Evolutionary conservation across 1,139 yeast species (phyloP).

Genomic region (Trichomonascaceae sp.): DNA sequence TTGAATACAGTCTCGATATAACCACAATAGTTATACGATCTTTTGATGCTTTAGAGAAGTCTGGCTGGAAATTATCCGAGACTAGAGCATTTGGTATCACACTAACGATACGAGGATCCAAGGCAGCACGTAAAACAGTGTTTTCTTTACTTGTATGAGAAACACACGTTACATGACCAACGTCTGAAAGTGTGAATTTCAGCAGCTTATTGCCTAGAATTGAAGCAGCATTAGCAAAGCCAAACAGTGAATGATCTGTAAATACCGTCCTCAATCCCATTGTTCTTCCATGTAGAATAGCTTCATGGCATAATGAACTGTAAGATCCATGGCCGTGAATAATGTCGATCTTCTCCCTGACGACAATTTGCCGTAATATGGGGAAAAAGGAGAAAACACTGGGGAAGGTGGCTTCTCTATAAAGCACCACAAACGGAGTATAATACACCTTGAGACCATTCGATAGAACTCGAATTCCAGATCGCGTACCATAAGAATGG

Average conservation of each 20-base stretch:
- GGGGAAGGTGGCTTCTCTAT: conserved; percentile 82
- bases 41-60: conserved; percentile 29
- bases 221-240: conserved; percentile 81
- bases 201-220: conserved; percentile 82
- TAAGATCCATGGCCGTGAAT: conserved; percentile 95
- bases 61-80: conserved; percentile 72
- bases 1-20: conserved; percentile 87
- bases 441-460: conserved; percentile 92
- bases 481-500: conserved; percentile 77
- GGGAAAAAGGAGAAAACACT: conserved; percentile 88
- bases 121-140: conserved; percentile 78
- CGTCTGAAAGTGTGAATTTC: conserved; percentile 77
- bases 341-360: conserved; percentile 79
- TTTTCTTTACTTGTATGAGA: conserved; percentile 96
- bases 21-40: conserved; percentile 72
- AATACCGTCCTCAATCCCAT: conserved; percentile 91
- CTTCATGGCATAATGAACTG: conserved; percentile 83
- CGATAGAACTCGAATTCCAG: conserved; percentile 74
- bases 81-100: conserved; percentile 97
- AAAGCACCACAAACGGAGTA: conserved; percentile 72
- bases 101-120: conserved; percentile 71
- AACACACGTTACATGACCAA: conserved; percentile 91
- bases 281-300: conserved; percentile 80
- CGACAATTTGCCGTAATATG: conserved; percentile 70
- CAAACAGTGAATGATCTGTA: conserved; percentile 94